Evolutionary conservation across 2,329 filamentous ascomycete species (phyloP), one percentile per base, ranked within the genome.

Genomic region (Cordyceps sp.): DNA sequence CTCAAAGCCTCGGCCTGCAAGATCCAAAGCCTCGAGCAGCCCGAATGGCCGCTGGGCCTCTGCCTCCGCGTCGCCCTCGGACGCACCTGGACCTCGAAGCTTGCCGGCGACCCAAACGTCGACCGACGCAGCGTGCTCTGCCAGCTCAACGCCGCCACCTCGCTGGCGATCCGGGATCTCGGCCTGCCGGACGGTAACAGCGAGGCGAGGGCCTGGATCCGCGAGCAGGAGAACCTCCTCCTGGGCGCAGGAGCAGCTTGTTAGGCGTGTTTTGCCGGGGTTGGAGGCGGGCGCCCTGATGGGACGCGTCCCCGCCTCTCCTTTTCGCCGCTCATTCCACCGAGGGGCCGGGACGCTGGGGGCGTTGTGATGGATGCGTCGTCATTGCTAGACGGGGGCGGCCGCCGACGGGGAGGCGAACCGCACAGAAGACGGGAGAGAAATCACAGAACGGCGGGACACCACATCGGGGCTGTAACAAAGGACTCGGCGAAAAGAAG

Each of bases 21-120:
- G 4, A 25, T 32, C n/a, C 22, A 35, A 14, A 34, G 33, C 20
- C 31, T 32, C 6, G 39, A 41, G 4, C 33, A 39, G 10, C 33
- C 32, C 5, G 36, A 37, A 25, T 38, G 40, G 37, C 26, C 33
- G 15, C 30, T 36, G 3, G 25, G 21, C 10, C 21, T 16, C 23
- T 34, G 33, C 21, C 33, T 37, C 29, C 29, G 22, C 17, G 26
- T 24, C 10, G 34, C 30, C 17, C 23, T 34, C 20, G 19, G 18
- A 15, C 33, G 31, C 21, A 18, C 12, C 10, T 36, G 36, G 38
- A 31, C 25, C 6, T 26, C 26, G 10, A n/a, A 9, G 12, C 15
- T 10, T 12, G 23, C 19, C 28, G 14, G 15, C 15, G 10, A 27
- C 7, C n/a, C 15, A 10, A 10, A 4, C 32, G 10, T 14, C 13